Evolutionary conservation across 306 rosid genomes (phyloP).

Genomic region (Corylus avellana): DNA sequence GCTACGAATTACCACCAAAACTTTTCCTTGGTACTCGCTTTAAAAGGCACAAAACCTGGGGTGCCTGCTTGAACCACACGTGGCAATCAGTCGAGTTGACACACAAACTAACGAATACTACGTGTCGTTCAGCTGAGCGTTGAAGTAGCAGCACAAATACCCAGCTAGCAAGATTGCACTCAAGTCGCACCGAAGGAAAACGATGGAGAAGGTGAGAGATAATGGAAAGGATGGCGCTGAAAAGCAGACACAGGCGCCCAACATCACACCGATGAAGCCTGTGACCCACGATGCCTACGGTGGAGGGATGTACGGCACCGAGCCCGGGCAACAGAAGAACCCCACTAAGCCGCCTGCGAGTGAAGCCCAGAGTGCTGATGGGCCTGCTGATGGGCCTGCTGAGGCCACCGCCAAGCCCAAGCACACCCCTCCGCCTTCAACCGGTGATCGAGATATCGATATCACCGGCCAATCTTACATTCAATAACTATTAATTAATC

Average conservation of each 20-base stretch:
- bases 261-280: conserved; percentile 57
- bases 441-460: conserved; percentile 66
- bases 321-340: conserved; percentile 28
- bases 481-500: conserved; percentile 28
- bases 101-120: background rate
- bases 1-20: too few species aligned
- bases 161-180: background rate
- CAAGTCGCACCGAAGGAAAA: background rate
- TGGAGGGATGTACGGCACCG: conserved; percentile 71
- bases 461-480: conserved; percentile 74
- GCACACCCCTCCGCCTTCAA: conserved; percentile 51
- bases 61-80: background rate
- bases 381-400: conserved; percentile 64
- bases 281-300: conserved; percentile 65
- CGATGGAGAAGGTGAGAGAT: background rate
- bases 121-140: background rate
- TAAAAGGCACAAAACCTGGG: background rate
- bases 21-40: background rate
- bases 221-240: conserved; percentile 20
- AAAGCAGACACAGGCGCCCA: conserved; percentile 37
- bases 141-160: background rate
- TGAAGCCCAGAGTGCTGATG: conserved; percentile 73
- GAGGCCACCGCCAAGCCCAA: conserved; percentile 37
- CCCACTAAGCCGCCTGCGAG: conserved; percentile 51
- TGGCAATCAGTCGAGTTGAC: background rate